These are phyloP conservation scores for Cenchrus fungigraminus DNA, from an alignment of 176 grass and related monocot species.

Conservation along the genomic window DNA sequence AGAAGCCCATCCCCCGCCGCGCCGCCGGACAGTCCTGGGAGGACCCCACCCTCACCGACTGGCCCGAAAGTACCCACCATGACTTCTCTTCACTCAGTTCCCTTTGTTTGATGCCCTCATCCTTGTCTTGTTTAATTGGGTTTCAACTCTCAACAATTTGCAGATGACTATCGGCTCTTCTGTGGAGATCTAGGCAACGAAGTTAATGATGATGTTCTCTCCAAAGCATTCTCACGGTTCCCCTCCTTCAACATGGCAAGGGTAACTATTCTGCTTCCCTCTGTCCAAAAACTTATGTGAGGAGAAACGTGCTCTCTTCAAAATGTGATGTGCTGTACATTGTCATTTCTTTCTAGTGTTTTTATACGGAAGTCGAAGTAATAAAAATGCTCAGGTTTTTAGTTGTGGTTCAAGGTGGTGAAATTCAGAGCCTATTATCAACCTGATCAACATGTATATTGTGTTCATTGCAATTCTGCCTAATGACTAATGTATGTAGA, in stretches of 20 bases:
- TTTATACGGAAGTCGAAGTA: background rate
- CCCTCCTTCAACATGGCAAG: conserved; percentile 99
- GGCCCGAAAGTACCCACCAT: conserved; percentile 70
- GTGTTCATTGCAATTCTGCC: background rate
- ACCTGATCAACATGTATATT: background rate
- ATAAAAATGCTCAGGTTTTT: background rate
- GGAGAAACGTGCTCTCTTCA: background rate
- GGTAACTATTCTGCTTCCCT: conserved; percentile 41
- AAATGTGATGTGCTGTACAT: background rate
- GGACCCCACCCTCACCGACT: conserved; percentile 86
- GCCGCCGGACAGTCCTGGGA: conserved; percentile 83
- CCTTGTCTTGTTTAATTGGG: background rate
- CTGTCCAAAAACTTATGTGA: background rate
- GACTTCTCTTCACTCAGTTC: background rate
- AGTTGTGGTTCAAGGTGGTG: background rate
- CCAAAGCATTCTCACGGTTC: conserved; percentile 87
- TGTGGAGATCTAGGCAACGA: conserved; percentile 98
- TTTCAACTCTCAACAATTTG: background rate
- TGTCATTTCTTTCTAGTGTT: background rate
- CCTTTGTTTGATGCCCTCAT: background rate
- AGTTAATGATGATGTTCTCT: conserved; percentile 98
- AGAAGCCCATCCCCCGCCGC: conserved; percentile 78
- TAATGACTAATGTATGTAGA: background rate
- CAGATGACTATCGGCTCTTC: conserved; percentile 83
- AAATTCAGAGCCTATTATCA: background rate